These are phyloP conservation scores for Funneliformis geosporum DNA, from an alignment of 192 early-diverging fungal genomes.

Conservation along the genomic window DNA sequence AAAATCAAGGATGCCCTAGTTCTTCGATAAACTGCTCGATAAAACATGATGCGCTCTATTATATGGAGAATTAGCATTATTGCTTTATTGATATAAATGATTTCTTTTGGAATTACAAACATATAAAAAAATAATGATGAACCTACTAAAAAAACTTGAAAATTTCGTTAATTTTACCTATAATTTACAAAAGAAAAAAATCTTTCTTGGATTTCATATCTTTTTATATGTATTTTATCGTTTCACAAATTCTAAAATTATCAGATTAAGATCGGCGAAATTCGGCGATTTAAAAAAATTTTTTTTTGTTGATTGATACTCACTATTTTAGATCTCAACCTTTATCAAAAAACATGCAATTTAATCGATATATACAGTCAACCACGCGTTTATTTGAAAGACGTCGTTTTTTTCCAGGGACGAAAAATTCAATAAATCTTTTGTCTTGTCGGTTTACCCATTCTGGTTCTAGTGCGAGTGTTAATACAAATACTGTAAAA, in stretches of 20 bases:
- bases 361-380: background rate
- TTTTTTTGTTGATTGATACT: background rate
- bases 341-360: background rate
- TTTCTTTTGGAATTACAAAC: too few species aligned
- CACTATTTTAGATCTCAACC: background rate
- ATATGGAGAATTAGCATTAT: background rate
- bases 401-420: background rate
- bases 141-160: too few species aligned
- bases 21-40: background rate
- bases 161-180: too few species aligned
- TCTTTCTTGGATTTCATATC: too few species aligned
- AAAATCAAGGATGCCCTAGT: background rate
- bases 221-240: too few species aligned
- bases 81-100: too few species aligned
- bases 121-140: too few species aligned
- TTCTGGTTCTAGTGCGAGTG: background rate
- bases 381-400: background rate
- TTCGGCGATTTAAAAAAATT: background rate
- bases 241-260: too few species aligned
- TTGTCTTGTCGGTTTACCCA: background rate
- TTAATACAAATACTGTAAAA: background rate
- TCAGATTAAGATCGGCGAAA: background rate
- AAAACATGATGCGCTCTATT: background rate
- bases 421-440: background rate
- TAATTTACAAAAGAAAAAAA: too few species aligned